These are phyloP conservation scores for Pyricularia pennisetigena DNA, from an alignment of 2,329 filamentous ascomycete genomes.

Conservation along the genomic window DNA sequence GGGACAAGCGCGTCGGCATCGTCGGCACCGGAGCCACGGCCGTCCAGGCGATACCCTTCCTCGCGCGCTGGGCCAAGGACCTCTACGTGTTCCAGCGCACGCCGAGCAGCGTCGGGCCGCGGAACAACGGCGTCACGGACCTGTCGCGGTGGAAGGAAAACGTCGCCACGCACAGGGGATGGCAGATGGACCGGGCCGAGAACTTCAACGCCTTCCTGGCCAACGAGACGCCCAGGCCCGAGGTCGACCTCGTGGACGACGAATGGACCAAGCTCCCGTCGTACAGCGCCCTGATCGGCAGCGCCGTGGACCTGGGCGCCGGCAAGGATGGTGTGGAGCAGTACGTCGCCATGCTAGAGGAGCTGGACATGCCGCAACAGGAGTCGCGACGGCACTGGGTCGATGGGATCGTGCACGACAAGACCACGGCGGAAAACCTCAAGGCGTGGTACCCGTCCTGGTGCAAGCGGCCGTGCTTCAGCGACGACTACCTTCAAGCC, in stretches of 20 bases:
- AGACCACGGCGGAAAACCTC: conserved; percentile 36
- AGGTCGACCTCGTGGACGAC: conserved; percentile 35
- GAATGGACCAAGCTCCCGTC: conserved; percentile 33
- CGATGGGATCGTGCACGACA: conserved; percentile 42
- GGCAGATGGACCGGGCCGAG: conserved; percentile 33
- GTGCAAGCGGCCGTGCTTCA: conserved; percentile 56
- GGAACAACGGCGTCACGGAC: conserved; percentile 21
- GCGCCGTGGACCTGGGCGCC: conserved; percentile 11
- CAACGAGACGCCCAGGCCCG: conserved; percentile 19
- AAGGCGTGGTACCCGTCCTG: conserved; percentile 51
- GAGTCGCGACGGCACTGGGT: conserved; percentile 27
- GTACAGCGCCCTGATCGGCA: conserved; percentile 23
- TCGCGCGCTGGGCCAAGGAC: conserved; percentile 36
- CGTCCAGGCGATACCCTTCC: conserved; percentile 31
- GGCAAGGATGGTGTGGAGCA: not conserved
- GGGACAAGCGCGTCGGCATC: conserved; percentile 35
- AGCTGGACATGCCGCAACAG: not conserved
- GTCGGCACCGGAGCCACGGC: conserved; percentile 41
- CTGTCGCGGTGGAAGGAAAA: conserved; percentile 9
- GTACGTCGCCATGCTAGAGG: not conserved
- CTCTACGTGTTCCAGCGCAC: conserved; percentile 49
- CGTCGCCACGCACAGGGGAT: conserved; percentile 23
- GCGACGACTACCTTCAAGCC: conserved; percentile 45
- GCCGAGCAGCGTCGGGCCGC: conserved; percentile 32
- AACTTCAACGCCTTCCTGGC: conserved; percentile 32